Evolutionary conservation across 768 basidiomycete genomes (phyloP).

Genomic region (Trametes cingulata): DNA sequence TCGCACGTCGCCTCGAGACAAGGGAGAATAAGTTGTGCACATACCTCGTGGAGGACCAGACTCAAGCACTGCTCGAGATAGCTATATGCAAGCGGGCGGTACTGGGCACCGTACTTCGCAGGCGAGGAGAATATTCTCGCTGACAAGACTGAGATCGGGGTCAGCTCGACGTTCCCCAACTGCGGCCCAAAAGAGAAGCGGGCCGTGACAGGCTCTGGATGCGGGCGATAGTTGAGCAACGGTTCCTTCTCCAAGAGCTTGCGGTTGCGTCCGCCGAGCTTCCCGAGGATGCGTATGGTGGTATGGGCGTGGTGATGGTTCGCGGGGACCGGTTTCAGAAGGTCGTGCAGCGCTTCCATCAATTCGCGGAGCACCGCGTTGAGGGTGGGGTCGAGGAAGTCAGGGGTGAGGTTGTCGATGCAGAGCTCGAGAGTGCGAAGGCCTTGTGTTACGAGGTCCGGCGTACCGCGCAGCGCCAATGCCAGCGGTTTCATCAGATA

Average conservation of each 20-base stretch:
- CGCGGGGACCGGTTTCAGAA: conserved; percentile 86
- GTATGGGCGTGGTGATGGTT: conserved; percentile 91
- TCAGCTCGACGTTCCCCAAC: conserved; percentile 62
- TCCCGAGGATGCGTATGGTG: conserved; percentile 94
- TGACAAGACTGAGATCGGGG: conserved; percentile 66
- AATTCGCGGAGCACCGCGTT: conserved; percentile 90
- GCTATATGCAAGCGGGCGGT: conserved; percentile 61
- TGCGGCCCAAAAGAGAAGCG: conserved; percentile 74
- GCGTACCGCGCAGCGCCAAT: conserved; percentile 80
- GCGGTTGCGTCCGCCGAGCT: conserved; percentile 92
- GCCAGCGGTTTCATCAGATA: conserved; percentile 97
- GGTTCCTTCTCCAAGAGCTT: conserved; percentile 83
- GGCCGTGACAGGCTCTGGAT: conserved; percentile 70
- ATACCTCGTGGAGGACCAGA: conserved; percentile 77
- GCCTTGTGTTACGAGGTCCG: conserved; percentile 93
- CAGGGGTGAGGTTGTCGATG: conserved; percentile 97
- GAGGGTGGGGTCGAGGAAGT: conserved; percentile 96
- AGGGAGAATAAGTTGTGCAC: background rate
- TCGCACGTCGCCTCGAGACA: background rate
- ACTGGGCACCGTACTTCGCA: conserved; percentile 31
- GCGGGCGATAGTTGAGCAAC: conserved; percentile 65
- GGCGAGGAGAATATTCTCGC: conserved; percentile 51
- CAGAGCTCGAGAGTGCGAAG: conserved; percentile 96
- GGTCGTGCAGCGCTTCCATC: conserved; percentile 91
- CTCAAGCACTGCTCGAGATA: conserved; percentile 72